These are phyloP conservation scores for Dactylellina drechsleri DNA, from an alignment of 2,329 filamentous ascomycete species.

Conservation along the genomic window DNA sequence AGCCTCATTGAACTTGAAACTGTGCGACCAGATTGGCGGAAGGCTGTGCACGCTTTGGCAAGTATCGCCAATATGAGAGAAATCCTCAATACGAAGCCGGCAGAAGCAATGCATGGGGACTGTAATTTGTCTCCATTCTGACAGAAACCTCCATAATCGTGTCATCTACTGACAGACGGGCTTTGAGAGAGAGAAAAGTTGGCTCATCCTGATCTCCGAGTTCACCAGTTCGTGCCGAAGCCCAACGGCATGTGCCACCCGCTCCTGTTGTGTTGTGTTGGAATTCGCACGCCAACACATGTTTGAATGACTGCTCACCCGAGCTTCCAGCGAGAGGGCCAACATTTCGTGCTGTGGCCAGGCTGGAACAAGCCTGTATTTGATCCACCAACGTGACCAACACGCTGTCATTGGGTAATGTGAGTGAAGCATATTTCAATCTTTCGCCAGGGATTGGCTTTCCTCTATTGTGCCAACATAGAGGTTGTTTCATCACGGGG, in stretches of 20 bases:
- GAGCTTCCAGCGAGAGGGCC: too few relatives aligned
- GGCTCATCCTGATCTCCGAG: constrained; percentile 25
- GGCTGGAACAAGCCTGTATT: not conserved
- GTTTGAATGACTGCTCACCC: not conserved
- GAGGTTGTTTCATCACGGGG: too few relatives aligned
- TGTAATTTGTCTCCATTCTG: not conserved
- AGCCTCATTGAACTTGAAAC: constrained; percentile 37
- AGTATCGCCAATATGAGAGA: constrained; percentile 5
- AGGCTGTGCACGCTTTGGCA: constrained; percentile 36
- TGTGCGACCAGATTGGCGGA: constrained; percentile 31
- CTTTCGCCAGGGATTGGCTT: too few relatives aligned
- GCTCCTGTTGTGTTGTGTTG: constrained; percentile 39
- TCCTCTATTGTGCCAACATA: too few relatives aligned
- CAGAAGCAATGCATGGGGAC: constrained; percentile 10
- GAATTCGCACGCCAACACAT: constrained; percentile 34
- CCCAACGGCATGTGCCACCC: constrained; percentile 28
- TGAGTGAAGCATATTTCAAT: too few relatives aligned
- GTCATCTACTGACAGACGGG: not conserved
- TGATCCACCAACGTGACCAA: not conserved
- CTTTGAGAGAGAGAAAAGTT: not conserved
- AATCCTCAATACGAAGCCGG: constrained; percentile 10
- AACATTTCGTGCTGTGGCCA: too few relatives aligned
- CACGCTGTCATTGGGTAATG: too few relatives aligned
- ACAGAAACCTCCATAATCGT: not conserved
- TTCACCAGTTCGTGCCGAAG: constrained; percentile 31